Evolutionary conservation across 176 grass and related monocot genomes (phyloP).

Genomic region (Triticum turgidum): DNA sequence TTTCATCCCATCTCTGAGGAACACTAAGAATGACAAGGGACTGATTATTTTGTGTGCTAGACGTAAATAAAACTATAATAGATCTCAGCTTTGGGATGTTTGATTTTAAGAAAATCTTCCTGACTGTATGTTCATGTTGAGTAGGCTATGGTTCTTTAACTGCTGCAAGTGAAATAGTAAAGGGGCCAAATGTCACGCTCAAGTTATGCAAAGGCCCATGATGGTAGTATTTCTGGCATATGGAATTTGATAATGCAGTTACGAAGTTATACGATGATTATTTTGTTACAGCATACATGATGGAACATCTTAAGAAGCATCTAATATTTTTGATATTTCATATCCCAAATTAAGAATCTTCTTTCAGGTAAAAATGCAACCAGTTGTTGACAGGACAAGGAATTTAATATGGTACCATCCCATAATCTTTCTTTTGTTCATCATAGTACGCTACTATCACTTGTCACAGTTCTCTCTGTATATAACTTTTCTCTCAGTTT

Average conservation of each 20-base stretch:
- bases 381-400: constrained; percentile 59
- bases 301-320: neutral
- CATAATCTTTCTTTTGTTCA: constrained; percentile 3
- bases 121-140: neutral
- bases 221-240: neutral
- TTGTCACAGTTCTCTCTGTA: neutral
- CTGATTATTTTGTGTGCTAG: constrained; percentile 1
- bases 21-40: neutral
- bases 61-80: neutral
- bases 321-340: neutral
- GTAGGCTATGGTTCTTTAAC: neutral
- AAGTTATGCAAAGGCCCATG: neutral
- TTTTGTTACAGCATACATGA: neutral
- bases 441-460: neutral
- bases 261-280: neutral
- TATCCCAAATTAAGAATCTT: constrained; percentile 12
- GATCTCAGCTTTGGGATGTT: neutral
- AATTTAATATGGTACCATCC: constrained; percentile 80
- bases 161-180: constrained; percentile 8
- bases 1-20: neutral
- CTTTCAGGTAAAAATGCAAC: constrained; percentile 94
- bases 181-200: neutral
- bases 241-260: neutral
- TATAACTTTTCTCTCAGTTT: neutral
- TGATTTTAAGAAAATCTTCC: neutral